phyloP scores from a whole-genome alignment of 305 asterid genomes.

The Fraxinus latifolia region DNA sequence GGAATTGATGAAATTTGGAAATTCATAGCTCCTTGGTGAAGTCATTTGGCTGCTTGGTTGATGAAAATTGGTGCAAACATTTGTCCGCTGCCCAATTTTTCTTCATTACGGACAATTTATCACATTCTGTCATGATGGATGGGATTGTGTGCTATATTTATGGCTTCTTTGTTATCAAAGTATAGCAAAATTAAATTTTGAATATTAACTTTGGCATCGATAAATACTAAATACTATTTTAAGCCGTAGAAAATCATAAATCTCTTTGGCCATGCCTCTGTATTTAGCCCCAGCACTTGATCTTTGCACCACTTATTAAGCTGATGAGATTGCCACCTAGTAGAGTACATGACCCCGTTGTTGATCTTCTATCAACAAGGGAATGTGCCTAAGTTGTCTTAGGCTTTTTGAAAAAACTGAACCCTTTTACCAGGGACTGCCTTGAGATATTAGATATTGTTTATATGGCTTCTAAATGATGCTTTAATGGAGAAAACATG shows the following conservation, averaged over 20 bases:
- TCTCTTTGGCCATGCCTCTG: not conserved
- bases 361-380: not conserved
- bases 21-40: not conserved
- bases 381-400: not conserved
- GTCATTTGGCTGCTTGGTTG: not conserved
- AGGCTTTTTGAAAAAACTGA: not conserved
- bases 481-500: not conserved
- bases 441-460: not conserved
- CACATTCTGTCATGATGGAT: not conserved
- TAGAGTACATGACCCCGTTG: not conserved
- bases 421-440: not conserved
- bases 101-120: not conserved
- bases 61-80: not conserved
- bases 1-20: not conserved
- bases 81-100: not conserved
- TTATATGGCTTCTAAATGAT: not conserved
- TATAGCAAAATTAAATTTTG: not conserved
- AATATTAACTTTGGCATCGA: not conserved
- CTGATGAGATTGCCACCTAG: not conserved
- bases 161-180: not conserved
- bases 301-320: not conserved
- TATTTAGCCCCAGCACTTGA: not conserved
- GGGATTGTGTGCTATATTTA: not conserved
- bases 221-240: not conserved
- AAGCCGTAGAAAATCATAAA: not conserved